Evolutionary conservation across 495 filamentous ascomycete species (phyloP).

Genomic region (Aspergillus nanangensis): DNA sequence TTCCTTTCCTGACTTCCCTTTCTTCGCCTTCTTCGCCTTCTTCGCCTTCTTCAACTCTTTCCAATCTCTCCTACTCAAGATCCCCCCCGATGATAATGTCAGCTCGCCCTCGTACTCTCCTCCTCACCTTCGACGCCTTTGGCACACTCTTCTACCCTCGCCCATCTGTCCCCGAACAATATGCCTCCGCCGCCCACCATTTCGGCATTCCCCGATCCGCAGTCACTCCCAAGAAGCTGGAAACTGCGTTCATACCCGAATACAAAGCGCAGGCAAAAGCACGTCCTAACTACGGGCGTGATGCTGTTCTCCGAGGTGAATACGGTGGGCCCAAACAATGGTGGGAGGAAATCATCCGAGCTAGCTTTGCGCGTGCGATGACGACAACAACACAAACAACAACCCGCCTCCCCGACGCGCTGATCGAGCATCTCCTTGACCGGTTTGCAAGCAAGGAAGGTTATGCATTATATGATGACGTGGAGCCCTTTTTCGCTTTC

Average conservation of each 20-base stretch:
- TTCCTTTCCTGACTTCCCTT: no score
- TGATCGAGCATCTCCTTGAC: constrained; percentile 51
- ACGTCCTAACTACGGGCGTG: constrained; percentile 65
- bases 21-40: no score
- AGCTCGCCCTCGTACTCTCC: constrained; percentile 35
- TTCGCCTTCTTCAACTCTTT: no score
- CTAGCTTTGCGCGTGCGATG: constrained; percentile 17
- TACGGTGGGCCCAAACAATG: constrained; percentile 53
- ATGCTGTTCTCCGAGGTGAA: constrained; percentile 37
- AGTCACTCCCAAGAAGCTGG: constrained; percentile 26
- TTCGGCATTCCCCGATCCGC: constrained; percentile 45
- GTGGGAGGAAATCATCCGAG: constrained; percentile 62
- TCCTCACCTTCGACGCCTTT: constrained; percentile 74
- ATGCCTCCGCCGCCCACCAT: constrained; percentile 52
- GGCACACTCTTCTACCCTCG: constrained; percentile 68
- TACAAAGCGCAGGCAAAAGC: constrained; percentile 45
- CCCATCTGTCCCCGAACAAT: constrained; percentile 55
- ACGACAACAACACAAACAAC: not conserved
- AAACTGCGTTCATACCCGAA: constrained; percentile 37
- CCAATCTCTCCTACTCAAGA: no score
- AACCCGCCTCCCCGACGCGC: constrained; percentile 27
- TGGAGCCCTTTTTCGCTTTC: constrained; percentile 45
- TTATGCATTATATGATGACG: constrained; percentile 55
- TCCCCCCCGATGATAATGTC: no score
- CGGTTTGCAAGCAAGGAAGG: constrained; percentile 59